Base-by-base conservation (phyloP, 805 yeast species). In the Wickerhamiella occidentalis region DNA sequence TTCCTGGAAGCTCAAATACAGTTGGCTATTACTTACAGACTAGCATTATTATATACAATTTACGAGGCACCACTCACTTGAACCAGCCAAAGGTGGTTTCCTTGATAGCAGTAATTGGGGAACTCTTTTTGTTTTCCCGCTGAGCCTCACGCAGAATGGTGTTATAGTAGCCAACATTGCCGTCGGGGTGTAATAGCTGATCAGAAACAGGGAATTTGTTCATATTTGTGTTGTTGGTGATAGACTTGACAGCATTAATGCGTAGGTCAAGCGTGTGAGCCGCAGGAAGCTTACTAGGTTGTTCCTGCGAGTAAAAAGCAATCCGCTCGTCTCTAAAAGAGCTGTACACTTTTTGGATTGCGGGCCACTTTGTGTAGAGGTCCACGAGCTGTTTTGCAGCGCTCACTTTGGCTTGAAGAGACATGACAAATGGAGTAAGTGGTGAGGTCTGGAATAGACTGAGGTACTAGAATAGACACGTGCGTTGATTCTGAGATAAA, bases 81-180 rank as follows among this genome's bases (percentile, higher is more conserved):
- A 56, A 62, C 64, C 65, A 63, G 7, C 95, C 95, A 56, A 82
- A 78, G 35, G 83, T 61, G 26, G 86, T 85, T 17, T 88, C 82
- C 64, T 79, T 78, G 62, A 83, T 59, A 18, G 92, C 94, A 36
- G 77, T 67, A 48, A 75, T 62, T 47, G 81, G 64, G n/a, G 63
- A 51, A 13, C 76, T 73, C 64, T 84, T 94, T 63, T 76, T 80
- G 59, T 75, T 73, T 58, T 80, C 79, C 21, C 90, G 88, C 52
- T 73, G 70, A 38, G 87, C 74, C 62, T 85, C 94, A 23, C 73
- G 71, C 65, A 81, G 56, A 48, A 87, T 70, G 59, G 92, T 73
- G 37, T 72, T 75, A 60, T 87, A 87, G 61, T 87, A 87, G 43
- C 72, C 64, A 2, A 94, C 86, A 64, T 85, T 84, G 1, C 95